Base-by-base conservation (phyloP, 345 rosid genomes). In the Populus tremula region DNA sequence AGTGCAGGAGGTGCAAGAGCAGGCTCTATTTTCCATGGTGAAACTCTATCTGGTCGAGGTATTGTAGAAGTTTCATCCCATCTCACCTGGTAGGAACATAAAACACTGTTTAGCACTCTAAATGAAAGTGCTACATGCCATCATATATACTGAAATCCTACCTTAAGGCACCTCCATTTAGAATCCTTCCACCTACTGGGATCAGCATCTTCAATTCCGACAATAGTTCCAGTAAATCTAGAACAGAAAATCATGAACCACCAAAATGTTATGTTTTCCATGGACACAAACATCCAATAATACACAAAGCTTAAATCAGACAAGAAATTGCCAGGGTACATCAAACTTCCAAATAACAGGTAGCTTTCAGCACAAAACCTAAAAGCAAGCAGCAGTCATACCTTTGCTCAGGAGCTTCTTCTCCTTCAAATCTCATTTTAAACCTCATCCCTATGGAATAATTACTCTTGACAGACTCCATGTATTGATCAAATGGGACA, bases 121-220 rank as follows among this genome's bases (percentile, higher is more conserved):
- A 72, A 47, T 18, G 29, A 14, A 33, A 38, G 8, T 39, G 14
- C 45, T 9, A 14, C 5, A 69, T 13, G 38, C n/a, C 61, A 59
- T 29, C 49, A 27, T 41, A 67, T 1, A 43, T 41, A 54, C 25
- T 12, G 2, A 36, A 59, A 67, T 21, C 29, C 25, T 72, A 90
- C 93, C 90, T 87, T 90, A 10, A 90, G 88, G 71, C 82, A 85
- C 78, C 93, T 82, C 93, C 93, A 90, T 75, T 83, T 85, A 38
- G 93, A 90, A n/a, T 81, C 89, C 31, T 79, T 79, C 93, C 93
- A 90, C 67, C 84, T 84, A 2, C 14, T 50, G 35, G 89, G 74
- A 73, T 87, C 89, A 29, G 79, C 77, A 73, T 88, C 91, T 78
- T 88, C 93, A 59, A 76, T 76, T 67, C 91, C 93, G 70, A 87